Base-by-base conservation (phyloP, 2,329 filamentous ascomycete species). In the Fulvia fulva region DNA sequence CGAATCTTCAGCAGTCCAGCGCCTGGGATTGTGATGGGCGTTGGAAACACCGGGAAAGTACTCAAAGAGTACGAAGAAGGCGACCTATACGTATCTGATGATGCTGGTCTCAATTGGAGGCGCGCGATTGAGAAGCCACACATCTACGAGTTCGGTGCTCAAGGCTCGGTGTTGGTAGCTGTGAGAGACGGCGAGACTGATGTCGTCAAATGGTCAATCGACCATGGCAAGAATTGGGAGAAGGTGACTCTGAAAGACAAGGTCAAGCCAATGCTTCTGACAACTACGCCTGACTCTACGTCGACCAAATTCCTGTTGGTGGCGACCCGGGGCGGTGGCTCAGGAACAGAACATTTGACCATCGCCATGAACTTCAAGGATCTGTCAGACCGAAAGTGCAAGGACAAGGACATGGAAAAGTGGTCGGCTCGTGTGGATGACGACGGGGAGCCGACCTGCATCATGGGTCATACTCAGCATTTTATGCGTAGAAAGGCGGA, bases 401-500 rank as follows among this genome's bases (percentile, higher is more conserved):
- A 87, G 41, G 79, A 84, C 34, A 77, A 80, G 30, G 90, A 96
- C 67, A 88, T 97, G 75, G 91, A 97, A 70, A 83, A 87, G 54
- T 99, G 94, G 94, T 85, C 85, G 64, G 94, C 94, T 23, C 86
- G 92, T 16, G 81, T 89, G 37, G 88, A 96, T 70, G 83, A 88
- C 28, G 83, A 96, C 22, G 88, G 88, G 30, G 83, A 96, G 53
- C 83, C 92, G 2, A 90, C 87, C 52, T 99, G 94, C 73, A 80
- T 99, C 64, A 97, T 99, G 93, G 94, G 94, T 21, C 92, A 96
- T 72, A 96, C 87, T 68, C 93, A 97, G 71, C 90, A 84, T 62
- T 99, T 89, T 75, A 83, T 80, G 55, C 86, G 94, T 63, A 87
- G 94, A 67, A 97, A 95, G 79, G 88, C 91, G 71, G 83, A 90